phyloP scores from a whole-genome alignment of 495 filamentous ascomycete species.

The Penicillium verhagenii region DNA sequence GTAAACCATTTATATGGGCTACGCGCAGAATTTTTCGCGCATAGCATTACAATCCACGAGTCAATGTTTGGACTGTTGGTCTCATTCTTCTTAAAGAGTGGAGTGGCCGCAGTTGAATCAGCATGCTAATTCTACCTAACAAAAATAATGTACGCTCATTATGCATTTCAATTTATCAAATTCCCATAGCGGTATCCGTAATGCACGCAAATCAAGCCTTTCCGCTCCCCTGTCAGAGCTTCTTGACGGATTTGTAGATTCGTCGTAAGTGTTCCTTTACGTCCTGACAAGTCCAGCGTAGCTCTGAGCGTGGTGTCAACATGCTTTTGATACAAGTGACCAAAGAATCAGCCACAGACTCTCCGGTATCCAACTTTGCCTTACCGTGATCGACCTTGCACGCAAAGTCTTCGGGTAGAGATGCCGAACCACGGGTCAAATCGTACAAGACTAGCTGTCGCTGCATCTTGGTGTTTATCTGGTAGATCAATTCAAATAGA shows the following conservation, averaged over 20 bases:
- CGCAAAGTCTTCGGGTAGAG: constrained; percentile 39
- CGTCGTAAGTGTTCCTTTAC: constrained; percentile 31
- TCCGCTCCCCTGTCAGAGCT: neutral
- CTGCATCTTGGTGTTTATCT: constrained; percentile 53
- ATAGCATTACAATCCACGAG: too few relatives aligned
- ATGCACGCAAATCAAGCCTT: neutral
- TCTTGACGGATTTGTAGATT: constrained; percentile 23
- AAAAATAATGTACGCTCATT: neutral
- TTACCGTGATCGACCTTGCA: constrained; percentile 37
- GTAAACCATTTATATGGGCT: too few relatives aligned
- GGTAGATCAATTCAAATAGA: constrained; percentile 52
- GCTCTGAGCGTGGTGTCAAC: constrained; percentile 39
- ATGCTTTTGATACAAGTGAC: constrained; percentile 46
- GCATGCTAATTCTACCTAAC: neutral
- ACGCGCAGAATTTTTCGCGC: too few relatives aligned
- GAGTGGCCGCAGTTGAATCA: neutral
- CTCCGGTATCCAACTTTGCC: constrained; percentile 24
- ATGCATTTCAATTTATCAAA: neutral
- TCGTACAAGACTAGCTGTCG: constrained; percentile 47
- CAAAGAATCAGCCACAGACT: constrained; percentile 37
- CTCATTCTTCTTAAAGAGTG: neutral
- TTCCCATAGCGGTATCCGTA: constrained; percentile 1
- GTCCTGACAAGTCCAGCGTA: constrained; percentile 40
- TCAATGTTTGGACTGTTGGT: too few relatives aligned
- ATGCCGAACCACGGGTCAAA: constrained; percentile 34